phyloP scores from a whole-genome alignment of 371 early-diverging fungal species.

The Coemansia sp. region DNA sequence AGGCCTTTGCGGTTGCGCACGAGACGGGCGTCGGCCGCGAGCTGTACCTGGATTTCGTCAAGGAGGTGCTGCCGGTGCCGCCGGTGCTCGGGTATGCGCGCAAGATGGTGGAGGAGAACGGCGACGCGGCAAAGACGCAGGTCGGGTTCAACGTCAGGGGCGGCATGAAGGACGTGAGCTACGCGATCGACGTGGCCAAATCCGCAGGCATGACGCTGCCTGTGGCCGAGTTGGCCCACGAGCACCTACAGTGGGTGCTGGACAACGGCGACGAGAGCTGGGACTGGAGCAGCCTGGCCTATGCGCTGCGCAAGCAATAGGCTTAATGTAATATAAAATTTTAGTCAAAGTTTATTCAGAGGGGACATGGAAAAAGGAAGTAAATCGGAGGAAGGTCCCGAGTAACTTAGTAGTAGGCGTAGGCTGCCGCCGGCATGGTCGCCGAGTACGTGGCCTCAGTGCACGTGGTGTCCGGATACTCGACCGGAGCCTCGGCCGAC shows the following conservation, averaged over 20 bases:
- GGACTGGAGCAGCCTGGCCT: slow-evolving; percentile 37
- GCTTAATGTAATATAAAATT: neutral
- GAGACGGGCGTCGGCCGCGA: slow-evolving; percentile 58
- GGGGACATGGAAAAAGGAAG: neutral
- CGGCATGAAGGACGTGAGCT: slow-evolving; percentile 59
- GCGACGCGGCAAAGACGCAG: slow-evolving; percentile 52
- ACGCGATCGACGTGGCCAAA: slow-evolving; percentile 46
- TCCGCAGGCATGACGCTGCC: slow-evolving; percentile 26
- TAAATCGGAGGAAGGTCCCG: neutral
- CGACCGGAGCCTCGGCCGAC: neutral
- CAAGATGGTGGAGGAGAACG: slow-evolving; percentile 49
- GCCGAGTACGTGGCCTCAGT: slow-evolving; percentile 10
- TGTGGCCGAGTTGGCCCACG: slow-evolving; percentile 32
- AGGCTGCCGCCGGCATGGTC: slow-evolving; percentile 13
- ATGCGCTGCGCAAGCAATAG: slow-evolving; percentile 27
- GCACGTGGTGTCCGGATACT: slow-evolving; percentile 29
- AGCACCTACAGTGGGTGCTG: slow-evolving; percentile 40
- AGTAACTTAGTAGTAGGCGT: slow-evolving; percentile 29
- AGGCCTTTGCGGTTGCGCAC: slow-evolving; percentile 70
- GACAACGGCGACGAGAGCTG: slow-evolving; percentile 30
- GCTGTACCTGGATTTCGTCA: slow-evolving; percentile 59
- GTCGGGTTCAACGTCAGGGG: slow-evolving; percentile 55
- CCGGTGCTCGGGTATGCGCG: slow-evolving; percentile 47
- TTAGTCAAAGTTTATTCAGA: neutral
- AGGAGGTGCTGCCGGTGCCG: slow-evolving; percentile 56